Percentiles rank a stretch among this genome's conserved stretches.
Evolutionary conservation across 2,329 filamentous ascomycete genomes (phyloP).

Genomic region (Sclerotinia borealis): DNA sequence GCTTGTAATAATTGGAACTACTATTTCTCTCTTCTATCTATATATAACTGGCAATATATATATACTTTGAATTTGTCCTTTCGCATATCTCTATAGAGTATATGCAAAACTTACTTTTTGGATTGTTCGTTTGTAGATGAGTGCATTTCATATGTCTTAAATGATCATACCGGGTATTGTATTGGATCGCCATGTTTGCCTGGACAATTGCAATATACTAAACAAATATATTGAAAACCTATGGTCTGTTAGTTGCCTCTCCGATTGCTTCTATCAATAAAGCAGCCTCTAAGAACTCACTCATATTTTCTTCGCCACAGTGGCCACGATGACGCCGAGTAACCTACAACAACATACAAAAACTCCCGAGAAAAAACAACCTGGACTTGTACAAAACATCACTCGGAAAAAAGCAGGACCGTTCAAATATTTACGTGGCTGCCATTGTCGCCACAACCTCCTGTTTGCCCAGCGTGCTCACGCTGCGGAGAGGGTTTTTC

Average conservation of each 20-base stretch:
- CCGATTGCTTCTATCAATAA: neutral
- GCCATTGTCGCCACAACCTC: neutral
- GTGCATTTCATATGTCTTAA: too few species aligned
- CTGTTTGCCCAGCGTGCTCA: neutral
- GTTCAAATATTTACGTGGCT: conserved; percentile 5
- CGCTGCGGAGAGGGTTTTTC: neutral
- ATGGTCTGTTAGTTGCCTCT: neutral
- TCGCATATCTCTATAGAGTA: too few species aligned
- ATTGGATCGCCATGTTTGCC: neutral
- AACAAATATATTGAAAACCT: neutral
- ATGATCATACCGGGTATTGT: too few species aligned
- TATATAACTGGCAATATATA: too few species aligned
- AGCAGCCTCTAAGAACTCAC: neutral
- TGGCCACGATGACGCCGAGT: neutral
- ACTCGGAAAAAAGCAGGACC: neutral
- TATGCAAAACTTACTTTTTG: too few species aligned
- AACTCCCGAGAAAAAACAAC: neutral
- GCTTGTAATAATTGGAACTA: too few species aligned
- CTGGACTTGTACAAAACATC: neutral
- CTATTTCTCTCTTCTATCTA: too few species aligned
- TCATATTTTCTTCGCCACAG: neutral
- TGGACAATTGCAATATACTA: neutral
- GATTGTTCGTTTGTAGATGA: too few species aligned
- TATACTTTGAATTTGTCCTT: too few species aligned
- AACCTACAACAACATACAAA: neutral